These are phyloP conservation scores for Carallia brachiata DNA, from an alignment of 345 rosid genomes.

Conservation along the genomic window DNA sequence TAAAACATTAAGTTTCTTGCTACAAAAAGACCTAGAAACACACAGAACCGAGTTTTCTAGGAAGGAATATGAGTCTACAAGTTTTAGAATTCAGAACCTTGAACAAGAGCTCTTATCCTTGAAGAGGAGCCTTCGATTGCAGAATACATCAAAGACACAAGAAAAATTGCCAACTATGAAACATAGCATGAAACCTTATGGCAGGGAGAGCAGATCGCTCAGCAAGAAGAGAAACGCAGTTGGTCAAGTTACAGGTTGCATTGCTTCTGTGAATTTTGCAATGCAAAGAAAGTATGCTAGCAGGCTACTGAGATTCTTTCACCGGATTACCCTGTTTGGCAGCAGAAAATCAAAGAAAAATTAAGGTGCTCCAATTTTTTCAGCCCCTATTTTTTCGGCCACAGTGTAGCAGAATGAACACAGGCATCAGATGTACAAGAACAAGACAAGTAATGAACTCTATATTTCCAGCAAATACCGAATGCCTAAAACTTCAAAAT, in stretches of 20 bases:
- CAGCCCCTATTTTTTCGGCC: conserved; percentile 8
- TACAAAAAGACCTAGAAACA: conserved; percentile 36
- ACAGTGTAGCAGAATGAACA: conserved; percentile 19
- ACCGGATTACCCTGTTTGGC: conserved; percentile 41
- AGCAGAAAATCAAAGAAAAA: conserved; percentile 50
- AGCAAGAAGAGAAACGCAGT: conserved; percentile 51
- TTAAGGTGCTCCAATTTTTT: conserved; percentile 11
- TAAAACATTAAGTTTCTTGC: conserved; percentile 41
- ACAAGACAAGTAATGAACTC: conserved; percentile 13
- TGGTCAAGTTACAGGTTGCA: conserved; percentile 56
- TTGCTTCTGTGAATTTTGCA: conserved; percentile 51
- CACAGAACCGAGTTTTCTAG: conserved; percentile 36
- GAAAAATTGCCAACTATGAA: conserved; percentile 29
- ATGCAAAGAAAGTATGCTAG: conserved; percentile 53
- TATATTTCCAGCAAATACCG: not conserved
- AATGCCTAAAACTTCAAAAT: not conserved
- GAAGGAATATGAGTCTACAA: conserved; percentile 56
- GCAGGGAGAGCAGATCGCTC: conserved; percentile 38
- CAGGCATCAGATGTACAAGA: conserved; percentile 8
- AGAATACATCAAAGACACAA: conserved; percentile 31
- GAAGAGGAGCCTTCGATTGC: conserved; percentile 49
- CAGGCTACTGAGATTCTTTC: conserved; percentile 40
- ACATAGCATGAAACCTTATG: conserved; percentile 27
- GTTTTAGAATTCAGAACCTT: conserved; percentile 76
- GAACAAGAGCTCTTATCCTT: conserved; percentile 59